These are phyloP conservation scores for Linaria vulgaris DNA, from an alignment of 257 asterid genomes.

Conservation along the genomic window DNA sequence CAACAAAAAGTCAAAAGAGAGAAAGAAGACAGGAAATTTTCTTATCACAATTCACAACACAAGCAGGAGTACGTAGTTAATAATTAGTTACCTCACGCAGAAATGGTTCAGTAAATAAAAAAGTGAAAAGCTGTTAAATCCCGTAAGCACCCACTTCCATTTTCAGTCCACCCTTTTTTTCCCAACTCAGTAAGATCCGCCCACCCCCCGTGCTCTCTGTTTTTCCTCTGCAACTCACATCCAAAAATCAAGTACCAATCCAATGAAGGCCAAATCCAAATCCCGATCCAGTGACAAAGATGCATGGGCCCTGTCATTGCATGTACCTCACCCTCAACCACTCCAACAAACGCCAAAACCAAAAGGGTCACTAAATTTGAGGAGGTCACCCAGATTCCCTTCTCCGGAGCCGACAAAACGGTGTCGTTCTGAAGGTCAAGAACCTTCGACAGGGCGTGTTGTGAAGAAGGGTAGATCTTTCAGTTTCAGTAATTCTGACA, in stretches of 20 bases:
- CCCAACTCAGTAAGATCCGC: no score
- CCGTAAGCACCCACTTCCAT: no score
- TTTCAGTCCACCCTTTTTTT: no score
- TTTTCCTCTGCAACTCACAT: no score
- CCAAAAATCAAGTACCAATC: slow-evolving; percentile 3
- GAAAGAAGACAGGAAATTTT: no score
- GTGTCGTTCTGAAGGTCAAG: slow-evolving; percentile 19
- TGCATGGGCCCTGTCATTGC: slow-evolving; percentile 50
- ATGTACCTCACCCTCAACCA: slow-evolving; percentile 36
- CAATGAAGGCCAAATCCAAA: slow-evolving; percentile 11
- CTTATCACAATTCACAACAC: no score
- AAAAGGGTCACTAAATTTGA: slow-evolving; percentile 9
- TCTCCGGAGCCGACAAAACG: slow-evolving; percentile 35
- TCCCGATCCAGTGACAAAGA: slow-evolving; percentile 11
- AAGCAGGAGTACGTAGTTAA: no score
- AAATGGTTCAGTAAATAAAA: no score
- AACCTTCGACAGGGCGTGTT: not conserved
- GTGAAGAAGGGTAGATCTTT: slow-evolving; percentile 27
- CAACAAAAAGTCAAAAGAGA: no score
- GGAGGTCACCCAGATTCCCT: slow-evolving; percentile 27
- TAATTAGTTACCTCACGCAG: no score
- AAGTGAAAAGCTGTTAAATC: no score
- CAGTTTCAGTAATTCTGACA: slow-evolving; percentile 23
- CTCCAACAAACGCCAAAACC: not conserved
- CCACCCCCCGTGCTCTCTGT: no score